A percentile compares a stretch with the other conserved stretches of the same genome.
phyloP scores from a whole-genome alignment of 257 asterid genomes.

The Fraxinus anomala region DNA sequence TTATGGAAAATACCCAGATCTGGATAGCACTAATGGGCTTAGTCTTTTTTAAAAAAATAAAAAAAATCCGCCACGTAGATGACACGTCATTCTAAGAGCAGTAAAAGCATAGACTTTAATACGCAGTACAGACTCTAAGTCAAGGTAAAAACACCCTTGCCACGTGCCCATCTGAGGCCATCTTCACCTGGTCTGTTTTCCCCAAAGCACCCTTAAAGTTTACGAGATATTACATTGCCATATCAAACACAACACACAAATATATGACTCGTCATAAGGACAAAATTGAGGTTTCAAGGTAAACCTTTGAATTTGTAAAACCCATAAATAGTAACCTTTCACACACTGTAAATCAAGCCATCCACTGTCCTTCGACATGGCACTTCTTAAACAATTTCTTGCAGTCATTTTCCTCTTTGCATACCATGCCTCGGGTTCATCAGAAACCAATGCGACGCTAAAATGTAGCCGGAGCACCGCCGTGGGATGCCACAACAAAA shows the following conservation, averaged over 20 bases:
- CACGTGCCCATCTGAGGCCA: not conserved
- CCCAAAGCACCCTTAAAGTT: conserved; percentile 4
- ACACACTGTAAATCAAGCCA: not conserved
- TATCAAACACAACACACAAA: not conserved
- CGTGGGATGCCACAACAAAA: conserved; percentile 24
- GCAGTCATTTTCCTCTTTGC: not conserved
- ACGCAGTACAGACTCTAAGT: not conserved
- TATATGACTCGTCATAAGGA: not conserved
- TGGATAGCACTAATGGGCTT: too few relatives aligned
- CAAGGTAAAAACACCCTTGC: conserved; percentile 11
- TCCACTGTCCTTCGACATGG: not conserved
- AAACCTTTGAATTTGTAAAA: not conserved
- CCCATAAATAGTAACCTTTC: not conserved
- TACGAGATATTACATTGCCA: not conserved
- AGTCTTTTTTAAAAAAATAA: not conserved
- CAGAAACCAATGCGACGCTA: not conserved
- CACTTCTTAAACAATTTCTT: not conserved
- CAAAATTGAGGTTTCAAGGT: not conserved
- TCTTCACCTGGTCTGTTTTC: not conserved
- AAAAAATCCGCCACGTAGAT: not conserved
- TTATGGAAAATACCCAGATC: too few relatives aligned
- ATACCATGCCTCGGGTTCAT: not conserved
- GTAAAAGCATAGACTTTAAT: not conserved
- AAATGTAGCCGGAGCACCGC: conserved; percentile 10
- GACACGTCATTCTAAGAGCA: conserved; percentile 15